Evolutionary conservation across 352 stramenopile genomes (phyloP).

Genomic region (Pythium diclinum): DNA sequence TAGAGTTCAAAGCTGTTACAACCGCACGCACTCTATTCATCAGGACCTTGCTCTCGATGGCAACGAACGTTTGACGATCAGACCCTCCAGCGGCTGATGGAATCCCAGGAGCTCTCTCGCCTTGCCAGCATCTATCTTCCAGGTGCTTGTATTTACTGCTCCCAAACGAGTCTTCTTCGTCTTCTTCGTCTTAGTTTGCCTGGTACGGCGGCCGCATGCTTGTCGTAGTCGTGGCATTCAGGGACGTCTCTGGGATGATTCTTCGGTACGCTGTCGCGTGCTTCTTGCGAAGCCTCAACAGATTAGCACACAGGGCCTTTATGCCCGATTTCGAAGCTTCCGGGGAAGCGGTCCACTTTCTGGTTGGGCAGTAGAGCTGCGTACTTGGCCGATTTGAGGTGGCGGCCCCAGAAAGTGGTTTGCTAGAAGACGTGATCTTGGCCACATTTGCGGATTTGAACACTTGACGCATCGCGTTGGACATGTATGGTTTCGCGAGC

Average conservation of each 20-base stretch:
- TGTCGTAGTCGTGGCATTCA: conserved; percentile 71
- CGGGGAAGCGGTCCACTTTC: conserved; percentile 72
- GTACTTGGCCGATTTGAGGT: conserved; percentile 49
- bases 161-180: conserved; percentile 34
- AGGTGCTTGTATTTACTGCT: conserved; percentile 82
- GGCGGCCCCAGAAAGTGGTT: conserved; percentile 74
- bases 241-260: conserved; percentile 70
- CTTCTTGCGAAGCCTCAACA: conserved; percentile 66
- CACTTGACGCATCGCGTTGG: conserved; percentile 64
- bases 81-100: conserved; percentile 53
- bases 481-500: no score
- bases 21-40: conserved; percentile 15
- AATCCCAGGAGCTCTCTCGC: conserved; percentile 35
- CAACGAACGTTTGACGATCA: conserved; percentile 89
- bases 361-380: conserved; percentile 47
- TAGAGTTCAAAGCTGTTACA: conserved; percentile 86
- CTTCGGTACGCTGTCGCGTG: conserved; percentile 40
- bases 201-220: conserved; percentile 69
- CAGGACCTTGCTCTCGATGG: conserved; percentile 76
- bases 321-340: conserved; percentile 73
- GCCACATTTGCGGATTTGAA: conserved; percentile 44
- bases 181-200: conserved; percentile 57
- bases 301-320: conserved; percentile 66
- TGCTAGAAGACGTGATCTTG: conserved; percentile 29
- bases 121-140: conserved; percentile 34